Evolutionary conservation across 345 rosid genomes (phyloP).

Genomic region (Eucalyptus urophylla): DNA sequence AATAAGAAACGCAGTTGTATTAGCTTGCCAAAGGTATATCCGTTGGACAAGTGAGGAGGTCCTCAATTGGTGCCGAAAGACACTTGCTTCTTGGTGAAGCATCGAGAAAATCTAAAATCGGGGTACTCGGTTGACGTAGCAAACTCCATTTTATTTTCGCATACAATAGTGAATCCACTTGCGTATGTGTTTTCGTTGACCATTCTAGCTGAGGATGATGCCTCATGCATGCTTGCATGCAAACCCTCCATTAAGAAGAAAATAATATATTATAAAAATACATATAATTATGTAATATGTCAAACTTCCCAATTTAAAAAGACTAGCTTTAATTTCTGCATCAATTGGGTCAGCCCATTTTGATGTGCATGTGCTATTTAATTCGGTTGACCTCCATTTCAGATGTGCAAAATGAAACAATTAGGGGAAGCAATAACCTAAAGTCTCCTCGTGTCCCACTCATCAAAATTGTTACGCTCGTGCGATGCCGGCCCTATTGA

Average conservation of each 20-base stretch:
- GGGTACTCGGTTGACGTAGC: neutral
- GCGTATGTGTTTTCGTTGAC: neutral
- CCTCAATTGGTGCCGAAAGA: no score
- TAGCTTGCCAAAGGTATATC: no score
- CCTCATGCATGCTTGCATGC: neutral
- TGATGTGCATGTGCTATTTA: neutral
- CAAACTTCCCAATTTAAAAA: neutral
- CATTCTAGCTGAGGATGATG: neutral
- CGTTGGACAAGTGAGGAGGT: no score
- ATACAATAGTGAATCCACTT: neutral
- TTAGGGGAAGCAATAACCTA: neutral
- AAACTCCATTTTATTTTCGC: neutral
- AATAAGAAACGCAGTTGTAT: no score
- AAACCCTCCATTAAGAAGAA: neutral
- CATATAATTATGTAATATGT: neutral
- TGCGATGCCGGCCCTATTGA: neutral
- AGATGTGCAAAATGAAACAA: neutral
- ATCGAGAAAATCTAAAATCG: no score
- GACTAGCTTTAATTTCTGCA: neutral
- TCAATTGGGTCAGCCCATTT: neutral
- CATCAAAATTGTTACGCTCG: neutral
- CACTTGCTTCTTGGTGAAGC: no score
- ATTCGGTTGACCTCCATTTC: neutral
- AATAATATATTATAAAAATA: neutral
- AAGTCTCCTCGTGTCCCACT: neutral